These are phyloP conservation scores for Comarum palustre DNA, from an alignment of 306 rosid genomes.

Conservation along the genomic window DNA sequence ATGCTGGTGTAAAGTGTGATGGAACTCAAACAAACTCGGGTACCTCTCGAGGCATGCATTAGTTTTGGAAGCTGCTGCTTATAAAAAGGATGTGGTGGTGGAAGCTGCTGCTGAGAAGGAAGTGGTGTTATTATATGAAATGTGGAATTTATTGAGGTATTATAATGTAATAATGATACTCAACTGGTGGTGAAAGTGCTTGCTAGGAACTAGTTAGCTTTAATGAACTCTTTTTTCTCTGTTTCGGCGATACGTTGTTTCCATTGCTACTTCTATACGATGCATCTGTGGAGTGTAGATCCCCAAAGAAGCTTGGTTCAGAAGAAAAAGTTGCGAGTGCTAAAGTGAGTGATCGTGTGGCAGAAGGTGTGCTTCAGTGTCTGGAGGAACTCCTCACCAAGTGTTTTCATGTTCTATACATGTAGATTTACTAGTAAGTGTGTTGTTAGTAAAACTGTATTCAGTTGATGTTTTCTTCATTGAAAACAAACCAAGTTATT, in stretches of 20 bases:
- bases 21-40: too few species aligned
- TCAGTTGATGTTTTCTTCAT: neutral
- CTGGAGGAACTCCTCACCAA: slow-evolving; percentile 76
- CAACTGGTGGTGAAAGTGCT: neutral
- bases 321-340: slow-evolving; percentile 32
- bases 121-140: neutral
- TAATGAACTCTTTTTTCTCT: neutral
- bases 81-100: too few species aligned
- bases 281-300: slow-evolving; percentile 68
- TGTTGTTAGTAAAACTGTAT: neutral
- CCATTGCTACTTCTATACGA: slow-evolving; percentile 82
- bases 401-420: slow-evolving; percentile 34
- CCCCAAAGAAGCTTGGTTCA: slow-evolving; percentile 50
- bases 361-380: slow-evolving; percentile 83
- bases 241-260: slow-evolving; percentile 68
- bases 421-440: neutral
- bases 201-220: neutral
- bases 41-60: too few species aligned
- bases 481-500: neutral
- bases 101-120: too few species aligned
- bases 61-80: too few species aligned
- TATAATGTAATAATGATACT: neutral
- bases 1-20: too few species aligned
- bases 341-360: slow-evolving; percentile 67
- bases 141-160: neutral